Evolutionary conservation across 352 stramenopile genomes (phyloP).

Genomic region (Globisporangium recalcitrans): DNA sequence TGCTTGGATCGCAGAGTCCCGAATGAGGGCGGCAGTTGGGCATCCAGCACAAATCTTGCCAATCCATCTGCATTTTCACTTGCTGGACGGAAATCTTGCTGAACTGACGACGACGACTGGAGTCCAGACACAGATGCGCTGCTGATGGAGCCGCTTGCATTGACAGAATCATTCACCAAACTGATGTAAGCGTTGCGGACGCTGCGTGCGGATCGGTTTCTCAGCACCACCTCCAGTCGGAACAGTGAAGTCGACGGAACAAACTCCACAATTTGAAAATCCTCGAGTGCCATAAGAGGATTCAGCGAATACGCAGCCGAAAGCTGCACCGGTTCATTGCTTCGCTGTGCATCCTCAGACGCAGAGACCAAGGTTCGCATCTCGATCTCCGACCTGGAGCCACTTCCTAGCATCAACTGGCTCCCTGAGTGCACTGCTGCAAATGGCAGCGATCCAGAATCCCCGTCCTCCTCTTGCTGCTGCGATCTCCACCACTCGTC

Average conservation of each 20-base stretch:
- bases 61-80: not conserved
- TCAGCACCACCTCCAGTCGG: constrained; percentile 26
- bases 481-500: constrained; percentile 22
- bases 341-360: not conserved
- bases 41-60: constrained; percentile 7
- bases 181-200: constrained; percentile 27
- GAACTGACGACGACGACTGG: constrained; percentile 10
- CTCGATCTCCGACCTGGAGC: not conserved
- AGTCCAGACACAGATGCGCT: not conserved
- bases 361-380: constrained; percentile 10
- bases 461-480: not conserved
- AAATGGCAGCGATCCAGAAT: not conserved
- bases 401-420: not conserved
- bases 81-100: not conserved
- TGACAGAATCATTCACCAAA: constrained; percentile 7
- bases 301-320: constrained; percentile 3
- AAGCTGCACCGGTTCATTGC: not conserved
- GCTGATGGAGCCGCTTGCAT: not conserved
- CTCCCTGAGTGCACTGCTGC: not conserved
- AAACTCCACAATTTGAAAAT: constrained; percentile 34
- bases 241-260: constrained; percentile 30
- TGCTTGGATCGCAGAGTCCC: constrained; percentile 2
- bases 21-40: constrained; percentile 5
- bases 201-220: constrained; percentile 18
- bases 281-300: constrained; percentile 22